Conservation (phyloP, 2,329 filamentous ascomycete genomes). For the Xylariales sp. region DNA sequence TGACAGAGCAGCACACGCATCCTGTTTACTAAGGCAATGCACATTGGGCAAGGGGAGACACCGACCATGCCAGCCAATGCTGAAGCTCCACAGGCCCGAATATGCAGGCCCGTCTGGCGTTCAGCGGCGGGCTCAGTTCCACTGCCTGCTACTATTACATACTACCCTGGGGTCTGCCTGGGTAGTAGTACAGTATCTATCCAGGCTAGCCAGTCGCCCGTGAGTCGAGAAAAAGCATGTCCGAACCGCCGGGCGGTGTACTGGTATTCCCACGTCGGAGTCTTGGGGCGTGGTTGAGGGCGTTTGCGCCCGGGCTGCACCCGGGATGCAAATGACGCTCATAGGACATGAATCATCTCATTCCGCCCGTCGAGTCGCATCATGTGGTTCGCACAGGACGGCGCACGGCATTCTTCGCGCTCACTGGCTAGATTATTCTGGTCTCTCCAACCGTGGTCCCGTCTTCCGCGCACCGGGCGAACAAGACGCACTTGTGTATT, state of each 20-base stretch:
- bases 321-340: not conserved
- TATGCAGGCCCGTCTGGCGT: slow-evolving; percentile 6
- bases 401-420: not conserved
- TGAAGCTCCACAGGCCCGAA: slow-evolving; percentile 6
- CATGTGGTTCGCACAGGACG: slow-evolving; percentile 18
- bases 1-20: slow-evolving; percentile 9
- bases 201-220: not conserved
- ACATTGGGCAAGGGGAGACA: not conserved
- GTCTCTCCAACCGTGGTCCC: not conserved
- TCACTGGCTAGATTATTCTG: not conserved
- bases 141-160: not conserved
- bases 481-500: slow-evolving; percentile 1
- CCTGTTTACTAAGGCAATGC: not conserved
- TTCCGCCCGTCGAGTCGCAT: slow-evolving; percentile 15
- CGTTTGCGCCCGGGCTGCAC: not conserved
- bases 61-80: slow-evolving; percentile 15
- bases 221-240: not conserved
- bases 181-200: no score
- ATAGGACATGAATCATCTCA: not conserved
- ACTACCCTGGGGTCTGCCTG: no score
- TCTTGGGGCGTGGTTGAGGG: not conserved
- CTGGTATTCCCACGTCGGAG: not conserved
- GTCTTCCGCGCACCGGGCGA: slow-evolving; percentile 4
- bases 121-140: not conserved
- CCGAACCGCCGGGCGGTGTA: not conserved